A percentile compares a stretch with the other conserved stretches of the same genome.
Conservation (phyloP, 225 moss, liverwort and hornwort species). For the Sphagnum tenellum region DNA sequence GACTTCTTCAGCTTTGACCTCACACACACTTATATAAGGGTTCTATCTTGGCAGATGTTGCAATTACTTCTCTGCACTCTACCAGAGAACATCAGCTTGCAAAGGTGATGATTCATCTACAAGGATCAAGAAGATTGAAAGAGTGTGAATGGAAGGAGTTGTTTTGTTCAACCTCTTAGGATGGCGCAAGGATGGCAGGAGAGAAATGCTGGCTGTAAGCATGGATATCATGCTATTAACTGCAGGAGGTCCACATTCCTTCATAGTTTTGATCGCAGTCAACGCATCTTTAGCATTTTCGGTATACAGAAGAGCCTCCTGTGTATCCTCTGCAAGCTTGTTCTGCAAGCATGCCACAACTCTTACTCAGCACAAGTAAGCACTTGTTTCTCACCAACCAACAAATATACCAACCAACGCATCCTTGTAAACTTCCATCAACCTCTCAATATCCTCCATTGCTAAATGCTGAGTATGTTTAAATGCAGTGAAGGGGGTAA, state of each 20-base stretch:
- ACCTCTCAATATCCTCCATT: too few species aligned
- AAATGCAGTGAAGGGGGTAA: background rate
- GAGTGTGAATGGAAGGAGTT: too few species aligned
- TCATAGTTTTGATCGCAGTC: constrained; percentile 72
- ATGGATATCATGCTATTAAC: constrained; percentile 82
- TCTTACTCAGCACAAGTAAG: background rate
- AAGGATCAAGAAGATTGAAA: too few species aligned
- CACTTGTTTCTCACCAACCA: too few species aligned
- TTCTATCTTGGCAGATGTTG: too few species aligned
- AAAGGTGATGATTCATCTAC: too few species aligned
- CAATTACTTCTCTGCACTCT: too few species aligned
- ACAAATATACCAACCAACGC: background rate
- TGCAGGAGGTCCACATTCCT: constrained; percentile 73
- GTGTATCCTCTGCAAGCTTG: constrained; percentile 57
- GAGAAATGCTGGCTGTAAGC: constrained; percentile 68
- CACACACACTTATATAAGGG: too few species aligned
- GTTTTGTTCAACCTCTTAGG: constrained; percentile 28
- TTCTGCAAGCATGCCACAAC: constrained; percentile 37
- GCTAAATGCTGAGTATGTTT: background rate
- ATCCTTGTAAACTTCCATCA: too few species aligned
- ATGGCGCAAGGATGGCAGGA: constrained; percentile 61
- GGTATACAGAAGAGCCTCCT: constrained; percentile 53
- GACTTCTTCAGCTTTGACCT: too few species aligned
- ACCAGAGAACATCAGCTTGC: too few species aligned
- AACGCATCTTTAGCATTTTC: constrained; percentile 89